Evolutionary conservation across 106 monocot genomes (phyloP).

Genomic region (Phalaenopsis equestris): DNA sequence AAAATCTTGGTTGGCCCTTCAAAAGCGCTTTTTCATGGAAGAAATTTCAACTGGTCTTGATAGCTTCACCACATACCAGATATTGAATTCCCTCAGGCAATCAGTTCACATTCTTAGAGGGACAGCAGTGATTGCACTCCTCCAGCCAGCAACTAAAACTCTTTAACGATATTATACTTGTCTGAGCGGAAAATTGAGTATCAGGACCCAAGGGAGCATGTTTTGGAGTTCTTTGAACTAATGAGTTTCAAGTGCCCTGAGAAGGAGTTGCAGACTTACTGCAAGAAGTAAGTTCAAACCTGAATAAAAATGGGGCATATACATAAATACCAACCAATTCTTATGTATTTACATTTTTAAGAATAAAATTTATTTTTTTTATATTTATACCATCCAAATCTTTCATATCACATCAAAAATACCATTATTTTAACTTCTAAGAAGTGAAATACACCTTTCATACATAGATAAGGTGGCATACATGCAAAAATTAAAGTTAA

Average conservation of each 20-base stretch:
- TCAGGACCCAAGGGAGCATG: constrained; percentile 10
- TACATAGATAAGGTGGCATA: too few species aligned
- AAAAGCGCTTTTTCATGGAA: constrained; percentile 20
- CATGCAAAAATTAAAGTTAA: too few species aligned
- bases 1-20: constrained; percentile 9
- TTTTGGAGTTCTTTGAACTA: constrained; percentile 19
- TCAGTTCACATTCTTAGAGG: constrained; percentile 17
- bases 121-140: constrained; percentile 18
- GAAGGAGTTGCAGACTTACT: constrained; percentile 26
- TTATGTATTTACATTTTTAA: too few species aligned
- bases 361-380: too few species aligned
- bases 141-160: constrained; percentile 20
- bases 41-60: constrained; percentile 24
- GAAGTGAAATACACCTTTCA: too few species aligned
- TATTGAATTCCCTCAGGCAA: constrained; percentile 20
- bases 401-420: too few species aligned
- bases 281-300: constrained; percentile 17
- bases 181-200: constrained; percentile 16
- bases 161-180: constrained; percentile 16
- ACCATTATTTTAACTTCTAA: too few species aligned
- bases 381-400: too few species aligned
- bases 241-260: constrained; percentile 29
- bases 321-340: too few species aligned
- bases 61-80: constrained; percentile 16
- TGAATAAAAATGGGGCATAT: not conserved